Evolutionary conservation across 2,329 filamentous ascomycete genomes (phyloP).

Genomic region (Botrytis galanthina): DNA sequence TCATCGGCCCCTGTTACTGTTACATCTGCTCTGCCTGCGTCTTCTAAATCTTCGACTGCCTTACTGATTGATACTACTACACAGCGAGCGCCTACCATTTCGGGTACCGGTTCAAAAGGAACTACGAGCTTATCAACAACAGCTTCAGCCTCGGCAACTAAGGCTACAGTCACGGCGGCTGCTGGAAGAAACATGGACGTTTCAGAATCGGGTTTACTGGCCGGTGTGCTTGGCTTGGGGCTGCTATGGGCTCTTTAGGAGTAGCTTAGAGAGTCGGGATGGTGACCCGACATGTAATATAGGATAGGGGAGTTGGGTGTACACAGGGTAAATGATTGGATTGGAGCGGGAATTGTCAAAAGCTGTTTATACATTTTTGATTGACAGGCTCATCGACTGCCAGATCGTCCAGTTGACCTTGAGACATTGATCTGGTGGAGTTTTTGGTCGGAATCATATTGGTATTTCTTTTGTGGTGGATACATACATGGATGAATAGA

Average conservation of each 20-base stretch:
- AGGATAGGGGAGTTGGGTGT: not conserved
- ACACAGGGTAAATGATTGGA: not conserved
- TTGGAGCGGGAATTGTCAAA: not conserved
- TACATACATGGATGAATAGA: not conserved
- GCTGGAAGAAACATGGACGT: not conserved
- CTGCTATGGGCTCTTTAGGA: not conserved
- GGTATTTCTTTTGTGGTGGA: not conserved
- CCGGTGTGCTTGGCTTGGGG: not conserved
- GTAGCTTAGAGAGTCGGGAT: not conserved
- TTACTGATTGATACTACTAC: conserved; percentile 14
- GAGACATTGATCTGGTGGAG: not conserved
- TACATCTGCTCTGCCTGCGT: not conserved
- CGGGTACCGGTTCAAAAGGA: not conserved
- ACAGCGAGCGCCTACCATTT: not conserved
- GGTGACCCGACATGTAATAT: not conserved
- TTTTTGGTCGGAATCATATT: not conserved
- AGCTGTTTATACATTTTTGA: not conserved
- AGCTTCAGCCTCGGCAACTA: not conserved
- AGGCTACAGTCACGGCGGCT: not conserved
- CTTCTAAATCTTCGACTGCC: not conserved
- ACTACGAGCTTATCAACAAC: not conserved
- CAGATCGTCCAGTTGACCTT: not conserved
- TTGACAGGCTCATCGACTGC: not conserved
- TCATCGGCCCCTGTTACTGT: not conserved
- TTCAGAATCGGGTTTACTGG: not conserved